Evolutionary conservation across 495 filamentous ascomycete genomes (phyloP).

Genomic region (Hypoxylon fuscum): DNA sequence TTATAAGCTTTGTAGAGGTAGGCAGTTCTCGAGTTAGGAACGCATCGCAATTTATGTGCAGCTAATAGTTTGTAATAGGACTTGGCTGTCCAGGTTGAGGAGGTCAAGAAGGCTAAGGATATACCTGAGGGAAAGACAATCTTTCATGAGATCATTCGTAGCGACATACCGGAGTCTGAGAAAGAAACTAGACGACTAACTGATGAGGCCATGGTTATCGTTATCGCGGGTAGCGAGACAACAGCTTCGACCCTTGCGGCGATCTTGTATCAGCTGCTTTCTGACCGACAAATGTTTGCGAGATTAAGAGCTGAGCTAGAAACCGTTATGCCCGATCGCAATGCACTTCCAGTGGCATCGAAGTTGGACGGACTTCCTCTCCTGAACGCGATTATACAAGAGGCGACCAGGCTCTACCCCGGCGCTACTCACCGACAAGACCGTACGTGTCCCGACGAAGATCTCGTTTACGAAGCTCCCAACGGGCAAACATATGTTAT

Average conservation of each 20-base stretch:
- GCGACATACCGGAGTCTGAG: slow-evolving; percentile 38
- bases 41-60: neutral
- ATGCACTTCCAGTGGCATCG: slow-evolving; percentile 41
- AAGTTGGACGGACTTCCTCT: slow-evolving; percentile 60
- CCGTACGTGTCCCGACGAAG: slow-evolving; percentile 53
- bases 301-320: slow-evolving; percentile 43
- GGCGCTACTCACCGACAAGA: slow-evolving; percentile 53
- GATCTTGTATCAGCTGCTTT: slow-evolving; percentile 43
- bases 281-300: slow-evolving; percentile 23
- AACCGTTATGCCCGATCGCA: slow-evolving; percentile 30
- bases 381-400: slow-evolving; percentile 54
- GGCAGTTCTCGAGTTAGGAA: neutral
- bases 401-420: slow-evolving; percentile 53
- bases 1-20: slow-evolving; percentile 24
- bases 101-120: slow-evolving; percentile 27
- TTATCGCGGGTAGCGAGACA: slow-evolving; percentile 41
- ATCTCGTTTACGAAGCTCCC: slow-evolving; percentile 47
- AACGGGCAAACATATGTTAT: slow-evolving; percentile 47
- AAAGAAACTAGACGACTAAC: slow-evolving; percentile 39
- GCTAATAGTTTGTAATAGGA: slow-evolving; percentile 10
- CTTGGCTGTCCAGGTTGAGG: slow-evolving; percentile 13
- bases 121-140: slow-evolving; percentile 44
- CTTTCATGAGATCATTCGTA: slow-evolving; percentile 43
- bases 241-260: slow-evolving; percentile 39
- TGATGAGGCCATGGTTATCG: slow-evolving; percentile 44